Evolutionary conservation across 306 rosid genomes (phyloP).

Genomic region (Betula pendula): DNA sequence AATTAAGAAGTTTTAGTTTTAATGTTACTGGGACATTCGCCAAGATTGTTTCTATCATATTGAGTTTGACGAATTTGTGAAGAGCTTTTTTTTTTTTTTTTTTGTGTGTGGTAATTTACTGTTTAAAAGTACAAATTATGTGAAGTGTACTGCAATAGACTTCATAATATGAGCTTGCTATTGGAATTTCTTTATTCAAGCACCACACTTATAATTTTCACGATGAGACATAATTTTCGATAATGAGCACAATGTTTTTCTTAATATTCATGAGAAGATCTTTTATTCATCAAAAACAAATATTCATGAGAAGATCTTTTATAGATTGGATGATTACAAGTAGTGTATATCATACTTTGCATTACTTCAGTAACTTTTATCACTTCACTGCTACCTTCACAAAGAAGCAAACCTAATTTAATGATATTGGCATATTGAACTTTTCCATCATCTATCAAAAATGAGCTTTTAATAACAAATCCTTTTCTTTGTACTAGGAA

Average conservation of each 20-base stretch:
- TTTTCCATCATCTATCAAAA: not conserved
- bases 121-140: not conserved
- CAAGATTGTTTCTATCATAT: not conserved
- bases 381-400: not conserved
- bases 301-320: not conserved
- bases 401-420: not conserved
- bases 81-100: not conserved
- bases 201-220: conserved; percentile 6
- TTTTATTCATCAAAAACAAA: no score
- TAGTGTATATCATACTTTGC: not conserved
- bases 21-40: no score
- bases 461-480: not conserved
- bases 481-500: conserved; percentile 44
- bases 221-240: not conserved
- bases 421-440: not conserved
- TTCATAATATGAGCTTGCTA: conserved; percentile 10
- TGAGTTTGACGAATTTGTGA: conserved; percentile 12
- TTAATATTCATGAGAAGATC: not conserved
- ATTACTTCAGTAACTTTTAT: not conserved
- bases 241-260: not conserved
- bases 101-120: not conserved
- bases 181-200: conserved; percentile 13
- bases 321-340: not conserved
- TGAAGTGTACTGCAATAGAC: not conserved
- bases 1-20: not conserved